phyloP scores from a whole-genome alignment of 2,329 filamentous ascomycete species.

The Neonectria punicea region DNA sequence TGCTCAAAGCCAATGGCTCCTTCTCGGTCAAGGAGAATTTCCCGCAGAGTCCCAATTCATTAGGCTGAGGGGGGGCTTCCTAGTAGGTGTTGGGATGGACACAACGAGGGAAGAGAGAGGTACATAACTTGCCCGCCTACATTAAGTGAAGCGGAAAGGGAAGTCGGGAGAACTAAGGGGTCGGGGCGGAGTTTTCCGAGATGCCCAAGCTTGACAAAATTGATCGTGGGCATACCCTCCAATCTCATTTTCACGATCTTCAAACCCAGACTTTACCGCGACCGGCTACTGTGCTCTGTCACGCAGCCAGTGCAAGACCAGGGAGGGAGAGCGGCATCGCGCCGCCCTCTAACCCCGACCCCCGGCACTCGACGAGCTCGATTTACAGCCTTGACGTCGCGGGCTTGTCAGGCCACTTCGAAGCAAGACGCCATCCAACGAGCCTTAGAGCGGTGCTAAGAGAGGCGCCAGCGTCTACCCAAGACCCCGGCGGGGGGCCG shows the following conservation, averaged over 20 bases:
- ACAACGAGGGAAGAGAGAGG: neutral
- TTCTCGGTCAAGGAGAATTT: constrained; percentile 8
- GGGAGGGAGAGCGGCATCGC: constrained; percentile 19
- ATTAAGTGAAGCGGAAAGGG: neutral
- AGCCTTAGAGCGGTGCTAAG: constrained; percentile 19
- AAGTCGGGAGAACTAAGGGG: neutral
- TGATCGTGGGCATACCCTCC: constrained; percentile 5
- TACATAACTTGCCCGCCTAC: too few relatives aligned
- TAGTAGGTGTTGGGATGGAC: neutral
- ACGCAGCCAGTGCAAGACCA: neutral
- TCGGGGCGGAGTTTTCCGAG: neutral
- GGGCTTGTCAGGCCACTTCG: constrained; percentile 30
- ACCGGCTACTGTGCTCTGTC: constrained; percentile 4
- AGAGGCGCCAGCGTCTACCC: constrained; percentile 20
- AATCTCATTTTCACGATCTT: constrained; percentile 6
- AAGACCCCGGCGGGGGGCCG: constrained; percentile 13
- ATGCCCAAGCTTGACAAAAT: neutral
- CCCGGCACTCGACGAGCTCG: constrained; percentile 22
- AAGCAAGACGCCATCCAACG: constrained; percentile 33
- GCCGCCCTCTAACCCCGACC: neutral
- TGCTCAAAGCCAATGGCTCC: constrained; percentile 7
- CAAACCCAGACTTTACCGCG: constrained; percentile 15
- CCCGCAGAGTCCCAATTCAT: neutral
- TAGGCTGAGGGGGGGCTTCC: neutral
- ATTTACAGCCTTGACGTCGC: constrained; percentile 22